Conservation (phyloP, 768 basidiomycete genomes). For the Tylopilus sp. region DNA sequence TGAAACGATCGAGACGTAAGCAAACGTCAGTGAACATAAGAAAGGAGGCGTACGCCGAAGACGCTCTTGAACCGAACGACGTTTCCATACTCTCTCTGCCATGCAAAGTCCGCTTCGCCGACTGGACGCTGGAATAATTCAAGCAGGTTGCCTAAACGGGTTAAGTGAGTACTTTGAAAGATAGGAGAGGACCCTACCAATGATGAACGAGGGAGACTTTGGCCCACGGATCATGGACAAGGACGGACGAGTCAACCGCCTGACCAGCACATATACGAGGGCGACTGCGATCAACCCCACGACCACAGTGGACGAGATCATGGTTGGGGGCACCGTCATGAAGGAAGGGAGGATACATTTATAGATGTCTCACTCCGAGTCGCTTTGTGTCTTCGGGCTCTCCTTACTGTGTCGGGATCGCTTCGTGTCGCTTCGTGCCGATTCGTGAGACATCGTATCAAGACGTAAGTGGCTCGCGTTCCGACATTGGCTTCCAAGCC, state of each 20-base stretch:
- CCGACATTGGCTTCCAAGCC: too few species aligned
- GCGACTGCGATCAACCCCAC: neutral
- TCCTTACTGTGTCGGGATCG: neutral
- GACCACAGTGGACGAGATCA: neutral
- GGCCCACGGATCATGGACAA: slow-evolving; percentile 9
- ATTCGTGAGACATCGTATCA: neutral
- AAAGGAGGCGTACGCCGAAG: slow-evolving; percentile 17
- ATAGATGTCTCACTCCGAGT: neutral
- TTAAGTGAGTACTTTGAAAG: slow-evolving; percentile 14
- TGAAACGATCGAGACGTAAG: slow-evolving; percentile 6
- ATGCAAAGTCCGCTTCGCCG: slow-evolving; percentile 29
- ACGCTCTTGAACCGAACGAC: slow-evolving; percentile 20
- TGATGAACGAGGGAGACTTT: slow-evolving; percentile 11
- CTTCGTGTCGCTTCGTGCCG: neutral
- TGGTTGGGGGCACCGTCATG: neutral
- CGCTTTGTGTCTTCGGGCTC: too few species aligned
- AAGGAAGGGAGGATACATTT: neutral
- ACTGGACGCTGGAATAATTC: slow-evolving; percentile 24
- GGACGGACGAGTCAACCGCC: neutral
- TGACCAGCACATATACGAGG: neutral
- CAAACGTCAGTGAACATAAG: too few species aligned
- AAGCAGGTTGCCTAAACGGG: slow-evolving; percentile 21
- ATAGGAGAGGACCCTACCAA: neutral
- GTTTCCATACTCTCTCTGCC: slow-evolving; percentile 28
- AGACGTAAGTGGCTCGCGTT: too few species aligned